A percentile compares a stretch with the other conserved stretches of the same genome.
Evolutionary conservation across 495 filamentous ascomycete species (phyloP).

Genomic region (Penicillium alfredii): DNA sequence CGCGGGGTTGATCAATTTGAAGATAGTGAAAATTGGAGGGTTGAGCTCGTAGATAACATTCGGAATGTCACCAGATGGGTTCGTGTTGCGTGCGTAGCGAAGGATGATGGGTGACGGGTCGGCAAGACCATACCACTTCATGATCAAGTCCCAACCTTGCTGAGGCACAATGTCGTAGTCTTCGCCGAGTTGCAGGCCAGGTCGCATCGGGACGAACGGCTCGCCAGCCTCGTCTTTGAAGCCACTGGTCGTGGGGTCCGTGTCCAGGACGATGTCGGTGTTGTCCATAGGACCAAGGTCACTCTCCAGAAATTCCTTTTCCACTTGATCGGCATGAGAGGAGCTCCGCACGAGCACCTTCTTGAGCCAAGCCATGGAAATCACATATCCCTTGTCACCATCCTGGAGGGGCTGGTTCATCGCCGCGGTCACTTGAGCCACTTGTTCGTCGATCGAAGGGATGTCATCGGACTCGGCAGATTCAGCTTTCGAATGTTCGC

Average conservation of each 20-base stretch:
- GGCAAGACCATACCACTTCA: constrained; percentile 74
- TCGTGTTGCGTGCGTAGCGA: constrained; percentile 72
- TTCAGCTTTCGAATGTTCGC: constrained; percentile 13
- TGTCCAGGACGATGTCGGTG: constrained; percentile 52
- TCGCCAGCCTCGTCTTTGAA: constrained; percentile 51
- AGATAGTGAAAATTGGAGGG: constrained; percentile 80
- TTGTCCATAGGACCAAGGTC: constrained; percentile 84
- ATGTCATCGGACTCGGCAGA: constrained; percentile 14
- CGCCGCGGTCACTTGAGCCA: constrained; percentile 58
- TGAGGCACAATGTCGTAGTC: constrained; percentile 74
- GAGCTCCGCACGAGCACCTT: constrained; percentile 64
- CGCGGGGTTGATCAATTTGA: constrained; percentile 61
- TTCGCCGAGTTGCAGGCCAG: constrained; percentile 55
- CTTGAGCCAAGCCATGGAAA: constrained; percentile 74
- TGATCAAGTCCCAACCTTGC: constrained; percentile 73
- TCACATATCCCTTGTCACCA: constrained; percentile 67
- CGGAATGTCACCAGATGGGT: constrained; percentile 44
- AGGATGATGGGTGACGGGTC: constrained; percentile 65
- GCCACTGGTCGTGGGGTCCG: constrained; percentile 28
- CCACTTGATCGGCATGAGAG: constrained; percentile 45
- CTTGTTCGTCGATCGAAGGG: constrained; percentile 71
- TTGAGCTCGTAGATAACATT: constrained; percentile 80
- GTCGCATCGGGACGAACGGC: constrained; percentile 69
- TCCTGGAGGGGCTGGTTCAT: constrained; percentile 50
- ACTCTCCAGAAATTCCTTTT: constrained; percentile 56